Evolutionary conservation across 1,284 basidiomycete genomes (phyloP), one percentile per base, ranked within the genome.

Genomic region (Ganoderma resinaceum): DNA sequence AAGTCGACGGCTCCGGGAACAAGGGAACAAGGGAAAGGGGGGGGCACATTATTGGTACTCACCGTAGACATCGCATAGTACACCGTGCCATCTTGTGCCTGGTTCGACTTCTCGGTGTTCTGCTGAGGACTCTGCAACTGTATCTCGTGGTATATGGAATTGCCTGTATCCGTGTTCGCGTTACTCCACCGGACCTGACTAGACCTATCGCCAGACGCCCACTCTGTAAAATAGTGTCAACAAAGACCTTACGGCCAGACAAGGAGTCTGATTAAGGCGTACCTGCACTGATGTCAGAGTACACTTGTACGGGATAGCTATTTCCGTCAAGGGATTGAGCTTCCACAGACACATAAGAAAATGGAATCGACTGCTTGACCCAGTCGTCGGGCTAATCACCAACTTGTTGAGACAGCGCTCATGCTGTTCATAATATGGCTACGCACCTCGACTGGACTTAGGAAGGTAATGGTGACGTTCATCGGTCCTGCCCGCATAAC

Each of bases 201-300:
- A 33, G 53, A 57, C 20, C 66, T 53, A 40, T 76, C 68, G 18
- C 69, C 72, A n/a, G 72, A 75, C 2, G 72, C 62, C 72, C 73
- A 76, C 40, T 75, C 75, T 74, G 37, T 23, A 20, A 11, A 18
- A 53, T 26, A 37, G 2, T 20, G 46, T 37, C 11, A 43, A 18
- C 18, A n/a, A 46, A n/a, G 43, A n/a, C 7, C 43, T n/a, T 8
- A 9, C 11, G 23, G 3, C 9, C 4, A 52, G 26, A 29, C 63
- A n/a, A 40, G 37, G 16, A n/a, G 23, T 5, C n/a, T n/a, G n/a
- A n/a, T n/a, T 9, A 16, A 12, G 12, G 4, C 46, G 12, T 23
- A 76, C 76, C 75, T 74, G 71, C 81, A 59, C 70, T 78, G 42
- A 84, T 74, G 69, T 83, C 79, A 26, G 79, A 77, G 71, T 82